Base-by-base conservation (phyloP, 1,284 basidiomycete species). In the Puccinia horiana region DNA sequence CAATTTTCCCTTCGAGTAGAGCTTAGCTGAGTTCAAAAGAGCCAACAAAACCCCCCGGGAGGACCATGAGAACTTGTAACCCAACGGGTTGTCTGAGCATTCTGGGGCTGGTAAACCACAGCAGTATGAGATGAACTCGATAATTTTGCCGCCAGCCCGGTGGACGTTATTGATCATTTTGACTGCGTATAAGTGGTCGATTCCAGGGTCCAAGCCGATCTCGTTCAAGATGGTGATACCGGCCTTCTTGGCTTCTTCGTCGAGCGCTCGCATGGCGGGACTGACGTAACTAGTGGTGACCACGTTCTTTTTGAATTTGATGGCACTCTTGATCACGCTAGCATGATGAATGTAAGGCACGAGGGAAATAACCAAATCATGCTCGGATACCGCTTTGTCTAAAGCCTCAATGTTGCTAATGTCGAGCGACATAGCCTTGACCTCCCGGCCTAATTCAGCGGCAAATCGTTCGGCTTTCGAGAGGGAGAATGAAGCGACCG, bases 1-100 rank as follows among this genome's bases (percentile, higher is more conserved):
- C 65, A 90, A 88, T 87, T 93, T 88, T 61, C 92, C 91, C 80
- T 90, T 88, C 69, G 91, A 89, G 86, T 93, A 89, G 88, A 92
- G 95, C n/a, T 93, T 92, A 67, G 95, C 97, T 70, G 91, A 90
- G 90, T 98, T 99, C 85, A 96, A 91, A 82, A 98, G 91, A 8
- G 96, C 96, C 85, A 98, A 92, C 76, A 99, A 92, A 70, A 97
- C 95, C 83, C 96, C 97, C 70, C 95, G 93, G 42, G 95, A 94
- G 1, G 95, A 97, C 97, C 97, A 99, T 52, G 95, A 97, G 90
- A 99, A 98, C 88, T 98, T 98, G 92, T 98, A 99, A 42, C 97
- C 96, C 83, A 99, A 92, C 11, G 97, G 96, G 89, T 98, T 99
- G 86, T 92, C 92, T 20, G 94, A 92, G 85, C 92, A 92, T 85